Conservation (phyloP, 768 basidiomycete genomes). For the Leccinum incarnatum region DNA sequence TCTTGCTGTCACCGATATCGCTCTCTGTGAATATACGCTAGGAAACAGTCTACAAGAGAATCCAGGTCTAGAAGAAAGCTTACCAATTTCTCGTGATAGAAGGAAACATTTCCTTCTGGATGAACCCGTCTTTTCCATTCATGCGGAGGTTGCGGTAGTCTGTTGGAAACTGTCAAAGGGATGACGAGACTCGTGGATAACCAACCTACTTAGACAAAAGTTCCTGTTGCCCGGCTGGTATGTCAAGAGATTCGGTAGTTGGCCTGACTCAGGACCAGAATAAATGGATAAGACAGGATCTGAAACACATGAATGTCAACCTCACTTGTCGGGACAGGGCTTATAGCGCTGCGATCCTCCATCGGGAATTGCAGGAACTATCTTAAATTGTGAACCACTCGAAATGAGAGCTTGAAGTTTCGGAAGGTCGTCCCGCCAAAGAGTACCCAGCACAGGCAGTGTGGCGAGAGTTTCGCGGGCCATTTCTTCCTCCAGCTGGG, state of each 20-base stretch:
- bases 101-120: constrained; percentile 10
- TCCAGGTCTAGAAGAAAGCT: background rate
- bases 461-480: constrained; percentile 1
- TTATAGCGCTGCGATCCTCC: constrained; percentile 12
- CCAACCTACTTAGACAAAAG: constrained; percentile 9
- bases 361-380: constrained; percentile 4
- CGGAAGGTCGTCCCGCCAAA: background rate
- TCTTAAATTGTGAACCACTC: background rate
- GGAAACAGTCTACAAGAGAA: background rate
- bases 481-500: background rate
- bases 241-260: background rate
- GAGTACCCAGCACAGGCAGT: background rate
- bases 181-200: background rate
- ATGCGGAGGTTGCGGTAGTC: background rate
- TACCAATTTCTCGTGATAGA: constrained; percentile 15
- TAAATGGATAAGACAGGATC: background rate
- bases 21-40: constrained; percentile 19
- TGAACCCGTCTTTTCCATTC: constrained; percentile 11
- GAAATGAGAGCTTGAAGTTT: background rate
- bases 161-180: background rate
- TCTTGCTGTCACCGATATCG: background rate
- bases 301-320: background rate
- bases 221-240: constrained; percentile 8
- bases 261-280: background rate
- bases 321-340: background rate